Evolutionary conservation across 2,329 filamentous ascomycete genomes (phyloP).

Genomic region (Xylariaceae sp.): DNA sequence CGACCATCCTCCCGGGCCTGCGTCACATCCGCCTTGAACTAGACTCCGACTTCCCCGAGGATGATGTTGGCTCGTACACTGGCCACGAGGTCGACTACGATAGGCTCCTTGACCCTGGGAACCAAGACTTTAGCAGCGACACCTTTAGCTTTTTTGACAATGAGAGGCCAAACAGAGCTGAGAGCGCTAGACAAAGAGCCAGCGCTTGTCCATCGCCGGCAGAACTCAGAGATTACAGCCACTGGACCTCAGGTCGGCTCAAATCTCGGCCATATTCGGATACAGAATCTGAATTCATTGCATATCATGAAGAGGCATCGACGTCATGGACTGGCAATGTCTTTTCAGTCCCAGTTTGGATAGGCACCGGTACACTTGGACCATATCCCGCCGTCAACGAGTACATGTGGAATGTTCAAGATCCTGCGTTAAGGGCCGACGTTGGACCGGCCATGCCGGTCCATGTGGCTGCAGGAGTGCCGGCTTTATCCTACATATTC

Average conservation of each 20-base stretch:
- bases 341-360: slow-evolving; percentile 41
- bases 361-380: slow-evolving; percentile 34
- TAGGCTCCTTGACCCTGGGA: slow-evolving; percentile 35
- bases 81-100: slow-evolving; percentile 37
- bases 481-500: slow-evolving; percentile 41
- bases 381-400: slow-evolving; percentile 37
- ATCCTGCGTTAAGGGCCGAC: slow-evolving; percentile 31
- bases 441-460: slow-evolving; percentile 43
- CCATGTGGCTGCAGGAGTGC: slow-evolving; percentile 47
- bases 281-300: slow-evolving; percentile 25
- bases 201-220: not conserved
- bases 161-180: slow-evolving; percentile 6
- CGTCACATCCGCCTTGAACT: slow-evolving; percentile 51
- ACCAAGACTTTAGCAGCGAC: slow-evolving; percentile 36
- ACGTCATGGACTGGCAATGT: slow-evolving; percentile 27
- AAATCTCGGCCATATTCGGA: slow-evolving; percentile 25
- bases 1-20: slow-evolving; percentile 45
- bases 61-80: slow-evolving; percentile 28
- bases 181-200: not conserved
- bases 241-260: slow-evolving; percentile 27
- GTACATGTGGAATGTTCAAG: slow-evolving; percentile 42
- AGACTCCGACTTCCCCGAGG: slow-evolving; percentile 37
- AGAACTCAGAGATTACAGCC: slow-evolving; percentile 14
- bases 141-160: too few species aligned
- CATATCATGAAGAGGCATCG: slow-evolving; percentile 21